Base-by-base conservation (phyloP, 345 rosid genomes). In the Eucalyptus urophylla region DNA sequence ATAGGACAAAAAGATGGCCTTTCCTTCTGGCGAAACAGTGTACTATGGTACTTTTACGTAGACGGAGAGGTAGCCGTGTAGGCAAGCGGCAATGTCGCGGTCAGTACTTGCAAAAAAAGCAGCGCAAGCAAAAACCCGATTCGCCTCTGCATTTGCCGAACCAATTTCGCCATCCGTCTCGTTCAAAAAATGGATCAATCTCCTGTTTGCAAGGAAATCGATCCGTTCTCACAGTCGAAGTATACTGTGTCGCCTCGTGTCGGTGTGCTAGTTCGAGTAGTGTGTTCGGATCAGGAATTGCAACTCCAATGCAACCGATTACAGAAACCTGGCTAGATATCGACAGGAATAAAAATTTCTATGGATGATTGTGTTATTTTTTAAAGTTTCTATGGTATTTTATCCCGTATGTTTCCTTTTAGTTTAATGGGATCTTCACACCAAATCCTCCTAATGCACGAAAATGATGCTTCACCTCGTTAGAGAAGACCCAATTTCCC, bases 141-240 rank as follows among this genome's bases (percentile, higher is more conserved):
- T 72, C 81, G 8, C 81, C 24, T 11, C 81, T 31, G 40, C 80
- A 15, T 67, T 67, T 8, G 11, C 81, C 24, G 44, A 44, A 33
- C 80, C 81, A 17, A 33, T 69, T 69, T 17, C 81, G 40, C 44
- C 81, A 33, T 17, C 69, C 81, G 44, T 10, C 80, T 2, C 81
- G 67, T 60, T 60, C 67, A 0, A 60, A 60, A 67, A 31, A 31
- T 16, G 80, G 40, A 67, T 67, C 5, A 2, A 17, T 69, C 24
- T 67, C 40, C 31, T 13, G 69, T 29, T 62, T n/a, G 76, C 76
- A 15, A 14, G 21, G 40, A 15, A 65, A 65, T n/a, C 31, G 5
- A 10, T 11, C 81, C 1, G 2, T 37, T 11, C 25, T 72, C 22
- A 5, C 45, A 1, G 4, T 10, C 3, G 1, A 72, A 33, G 0